Evolutionary conservation across 2,329 filamentous ascomycete species (phyloP).

Genomic region (Fusarium stilboides): DNA sequence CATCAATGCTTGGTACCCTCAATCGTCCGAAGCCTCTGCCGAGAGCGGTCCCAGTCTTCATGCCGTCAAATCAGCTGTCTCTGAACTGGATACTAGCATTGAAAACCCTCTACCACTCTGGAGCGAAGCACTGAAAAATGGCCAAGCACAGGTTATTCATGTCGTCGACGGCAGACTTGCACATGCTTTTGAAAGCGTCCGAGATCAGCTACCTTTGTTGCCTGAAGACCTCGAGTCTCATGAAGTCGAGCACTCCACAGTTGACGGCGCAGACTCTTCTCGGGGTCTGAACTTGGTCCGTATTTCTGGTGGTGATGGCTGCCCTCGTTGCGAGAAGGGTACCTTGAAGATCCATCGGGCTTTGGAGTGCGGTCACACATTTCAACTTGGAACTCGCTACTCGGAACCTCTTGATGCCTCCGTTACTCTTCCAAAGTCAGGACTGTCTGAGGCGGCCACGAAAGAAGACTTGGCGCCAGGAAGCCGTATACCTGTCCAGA

Average conservation of each 20-base stretch:
- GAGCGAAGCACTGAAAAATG: conserved; percentile 56
- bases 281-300: conserved; percentile 73
- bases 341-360: conserved; percentile 77
- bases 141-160: conserved; percentile 52
- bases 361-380: conserved; percentile 95
- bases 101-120: conserved; percentile 71
- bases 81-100: conserved; percentile 80
- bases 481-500: conserved; percentile 75
- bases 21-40: conserved; percentile 43
- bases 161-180: conserved; percentile 55
- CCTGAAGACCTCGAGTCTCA: conserved; percentile 32
- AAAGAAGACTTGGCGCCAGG: conserved; percentile 40
- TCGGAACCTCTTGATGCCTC: conserved; percentile 79
- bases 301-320: conserved; percentile 77
- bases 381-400: conserved; percentile 92
- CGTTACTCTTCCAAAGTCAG: conserved; percentile 61
- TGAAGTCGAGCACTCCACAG: conserved; percentile 38
- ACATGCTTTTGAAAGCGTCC: conserved; percentile 45
- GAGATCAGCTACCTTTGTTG: conserved; percentile 47
- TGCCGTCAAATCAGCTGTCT: conserved; percentile 76
- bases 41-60: conserved; percentile 62
- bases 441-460: conserved; percentile 23
- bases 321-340: conserved; percentile 77
- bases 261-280: conserved; percentile 56
- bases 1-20: conserved; percentile 78